A percentile compares a stretch with the other conserved stretches of the same genome.
phyloP scores from a whole-genome alignment of 1,139 yeast species.

The Geotrichum phurueaensis region DNA sequence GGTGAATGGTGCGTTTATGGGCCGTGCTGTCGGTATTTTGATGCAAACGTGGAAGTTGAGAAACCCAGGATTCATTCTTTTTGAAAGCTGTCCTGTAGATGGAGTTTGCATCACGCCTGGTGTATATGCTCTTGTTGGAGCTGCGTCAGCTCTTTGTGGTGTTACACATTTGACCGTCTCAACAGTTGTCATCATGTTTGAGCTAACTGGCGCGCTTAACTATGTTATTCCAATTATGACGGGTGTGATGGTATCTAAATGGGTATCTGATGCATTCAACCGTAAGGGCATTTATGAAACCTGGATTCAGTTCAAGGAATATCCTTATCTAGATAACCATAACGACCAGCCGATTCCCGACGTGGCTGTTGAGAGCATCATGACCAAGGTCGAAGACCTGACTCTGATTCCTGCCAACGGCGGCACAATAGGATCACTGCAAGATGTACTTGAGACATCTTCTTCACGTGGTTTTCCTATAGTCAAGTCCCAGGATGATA shows the following conservation, averaged over 20 bases:
- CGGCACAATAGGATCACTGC: slow-evolving; percentile 25
- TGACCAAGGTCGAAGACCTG: slow-evolving; percentile 30
- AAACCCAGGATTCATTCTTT: slow-evolving; percentile 29
- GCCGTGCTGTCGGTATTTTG: slow-evolving; percentile 60
- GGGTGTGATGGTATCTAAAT: slow-evolving; percentile 45
- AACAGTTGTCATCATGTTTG: slow-evolving; percentile 93
- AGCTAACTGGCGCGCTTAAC: slow-evolving; percentile 85
- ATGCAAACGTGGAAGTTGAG: slow-evolving; percentile 37
- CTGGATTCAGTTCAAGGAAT: slow-evolving; percentile 40
- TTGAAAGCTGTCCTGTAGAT: slow-evolving; percentile 41
- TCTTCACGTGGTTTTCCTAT: slow-evolving; percentile 41
- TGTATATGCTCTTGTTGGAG: slow-evolving; percentile 93
- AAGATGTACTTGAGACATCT: slow-evolving; percentile 20
- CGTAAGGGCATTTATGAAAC: slow-evolving; percentile 40
- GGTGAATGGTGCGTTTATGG: slow-evolving; percentile 63
- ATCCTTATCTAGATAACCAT: slow-evolving; percentile 37
- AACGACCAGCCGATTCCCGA: slow-evolving; percentile 37
- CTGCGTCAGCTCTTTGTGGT: slow-evolving; percentile 92
- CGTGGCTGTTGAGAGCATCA: slow-evolving; percentile 31
- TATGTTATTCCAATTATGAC: slow-evolving; percentile 89
- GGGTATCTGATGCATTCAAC: slow-evolving; percentile 42
- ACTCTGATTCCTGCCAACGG: slow-evolving; percentile 28
- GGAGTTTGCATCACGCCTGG: slow-evolving; percentile 77
- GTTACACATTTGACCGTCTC: slow-evolving; percentile 88
- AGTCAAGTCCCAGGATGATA: slow-evolving; percentile 29